phyloP scores from a whole-genome alignment of 768 basidiomycete genomes.

The Multifurca ochricompacta region DNA sequence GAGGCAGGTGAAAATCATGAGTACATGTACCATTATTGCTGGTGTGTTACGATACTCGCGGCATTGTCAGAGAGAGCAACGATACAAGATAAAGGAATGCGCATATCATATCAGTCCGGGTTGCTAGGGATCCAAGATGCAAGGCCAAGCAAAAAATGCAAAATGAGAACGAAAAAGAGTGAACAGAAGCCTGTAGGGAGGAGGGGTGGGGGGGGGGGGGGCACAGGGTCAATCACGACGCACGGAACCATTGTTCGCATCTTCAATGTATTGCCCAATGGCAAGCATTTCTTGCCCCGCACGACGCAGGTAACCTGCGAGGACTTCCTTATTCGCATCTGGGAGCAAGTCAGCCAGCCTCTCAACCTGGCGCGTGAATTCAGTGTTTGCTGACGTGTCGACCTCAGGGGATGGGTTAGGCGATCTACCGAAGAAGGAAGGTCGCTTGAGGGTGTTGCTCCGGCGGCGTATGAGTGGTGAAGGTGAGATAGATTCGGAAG shows the following conservation, averaged over 20 bases:
- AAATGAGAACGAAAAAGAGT: neutral
- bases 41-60: slow-evolving; percentile 8
- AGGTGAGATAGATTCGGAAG: slow-evolving; percentile 33
- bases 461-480: slow-evolving; percentile 22
- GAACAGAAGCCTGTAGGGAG: slow-evolving; percentile 8
- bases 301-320: slow-evolving; percentile 64
- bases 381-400: slow-evolving; percentile 26
- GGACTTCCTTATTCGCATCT: slow-evolving; percentile 56
- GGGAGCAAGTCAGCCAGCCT: slow-evolving; percentile 65
- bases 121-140: neutral
- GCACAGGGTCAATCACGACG: slow-evolving; percentile 26
- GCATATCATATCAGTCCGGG: slow-evolving; percentile 3
- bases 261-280: slow-evolving; percentile 81
- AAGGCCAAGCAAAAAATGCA: neutral
- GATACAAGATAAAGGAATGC: slow-evolving; percentile 4
- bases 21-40: slow-evolving; percentile 13
- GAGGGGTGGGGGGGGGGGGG: slow-evolving; percentile 5
- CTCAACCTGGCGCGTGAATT: slow-evolving; percentile 62
- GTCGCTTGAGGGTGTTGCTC: slow-evolving; percentile 23
- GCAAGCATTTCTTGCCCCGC: slow-evolving; percentile 76
- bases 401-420: slow-evolving; percentile 1
- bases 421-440: slow-evolving; percentile 28
- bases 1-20: neutral
- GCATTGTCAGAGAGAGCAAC: neutral
- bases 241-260: slow-evolving; percentile 68